Conservation (phyloP, 179 eudicot species). For the Actinidia polygama region DNA sequence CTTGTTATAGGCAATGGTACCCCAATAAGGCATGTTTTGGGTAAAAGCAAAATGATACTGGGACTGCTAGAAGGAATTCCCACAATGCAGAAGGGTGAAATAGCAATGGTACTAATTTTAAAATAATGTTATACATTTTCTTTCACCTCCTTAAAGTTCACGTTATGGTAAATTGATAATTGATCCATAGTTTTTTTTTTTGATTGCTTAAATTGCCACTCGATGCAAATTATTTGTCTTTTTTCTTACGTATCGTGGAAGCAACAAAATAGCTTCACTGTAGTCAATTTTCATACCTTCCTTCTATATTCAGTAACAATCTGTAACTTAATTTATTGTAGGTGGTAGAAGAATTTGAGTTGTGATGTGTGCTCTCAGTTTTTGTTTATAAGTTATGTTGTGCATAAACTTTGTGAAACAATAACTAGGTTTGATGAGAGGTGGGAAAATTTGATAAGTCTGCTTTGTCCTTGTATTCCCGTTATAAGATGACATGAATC, state of each 20-base stretch:
- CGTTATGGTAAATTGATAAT: no score
- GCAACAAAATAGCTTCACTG: not conserved
- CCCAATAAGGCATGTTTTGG: slow-evolving; percentile 80
- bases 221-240: not conserved
- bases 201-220: not conserved
- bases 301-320: no score
- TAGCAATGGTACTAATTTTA: slow-evolving; percentile 68
- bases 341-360: not conserved
- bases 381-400: not conserved
- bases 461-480: not conserved
- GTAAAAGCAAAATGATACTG: slow-evolving; percentile 92
- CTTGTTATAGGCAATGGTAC: slow-evolving; percentile 71
- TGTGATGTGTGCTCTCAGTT: not conserved
- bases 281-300: no score
- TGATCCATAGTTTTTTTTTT: not conserved
- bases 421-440: not conserved
- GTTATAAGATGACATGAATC: not conserved
- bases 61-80: slow-evolving; percentile 96
- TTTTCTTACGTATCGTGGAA: not conserved
- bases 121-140: not conserved
- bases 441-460: not conserved
- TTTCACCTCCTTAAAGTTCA: no score
- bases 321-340: no score
- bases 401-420: not conserved
- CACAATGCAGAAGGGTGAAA: slow-evolving; percentile 94